A percentile compares a stretch with the other conserved stretches of the same genome.
These are phyloP conservation scores for Geotrichum australiense DNA, from an alignment of 1,139 yeast genomes.

Conservation along the genomic window DNA sequence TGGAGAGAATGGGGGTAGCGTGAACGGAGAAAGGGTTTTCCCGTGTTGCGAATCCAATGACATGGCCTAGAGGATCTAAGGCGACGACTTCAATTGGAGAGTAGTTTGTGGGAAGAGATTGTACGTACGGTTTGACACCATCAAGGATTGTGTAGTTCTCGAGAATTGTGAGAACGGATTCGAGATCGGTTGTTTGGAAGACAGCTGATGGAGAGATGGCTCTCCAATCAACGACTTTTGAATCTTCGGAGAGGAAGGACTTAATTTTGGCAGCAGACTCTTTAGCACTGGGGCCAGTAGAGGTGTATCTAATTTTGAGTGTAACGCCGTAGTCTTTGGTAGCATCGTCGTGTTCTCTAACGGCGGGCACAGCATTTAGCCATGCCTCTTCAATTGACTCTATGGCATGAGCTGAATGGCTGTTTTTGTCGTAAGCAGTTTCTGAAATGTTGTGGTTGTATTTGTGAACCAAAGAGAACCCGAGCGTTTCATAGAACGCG, in stretches of 20 bases:
- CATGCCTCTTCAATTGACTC: conserved; percentile 26
- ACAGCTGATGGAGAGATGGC: conserved; percentile 32
- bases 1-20: conserved; percentile 15
- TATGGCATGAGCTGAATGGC: conserved; percentile 27
- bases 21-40: conserved; percentile 32
- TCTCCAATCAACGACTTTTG: conserved; percentile 35
- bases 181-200: conserved; percentile 29
- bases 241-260: conserved; percentile 13
- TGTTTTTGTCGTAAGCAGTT: conserved; percentile 24
- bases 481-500: conserved; percentile 50
- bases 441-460: conserved; percentile 30
- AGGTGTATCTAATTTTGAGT: conserved; percentile 31
- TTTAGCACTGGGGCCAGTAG: conserved; percentile 24
- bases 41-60: conserved; percentile 49
- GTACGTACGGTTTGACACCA: conserved; percentile 22
- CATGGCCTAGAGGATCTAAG: conserved; percentile 54
- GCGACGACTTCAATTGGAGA: conserved; percentile 42
- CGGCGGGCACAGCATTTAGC: conserved; percentile 25
- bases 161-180: conserved; percentile 16
- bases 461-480: conserved; percentile 47
- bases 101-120: conserved; percentile 33
- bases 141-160: conserved; percentile 15
- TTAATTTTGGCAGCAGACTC: conserved; percentile 16
- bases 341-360: conserved; percentile 12
- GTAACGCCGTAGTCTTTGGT: conserved; percentile 33